Evolutionary conservation across 441 rosid species (phyloP), one percentile per base, ranked within the genome.

Genomic region (Jatropha multifida): DNA sequence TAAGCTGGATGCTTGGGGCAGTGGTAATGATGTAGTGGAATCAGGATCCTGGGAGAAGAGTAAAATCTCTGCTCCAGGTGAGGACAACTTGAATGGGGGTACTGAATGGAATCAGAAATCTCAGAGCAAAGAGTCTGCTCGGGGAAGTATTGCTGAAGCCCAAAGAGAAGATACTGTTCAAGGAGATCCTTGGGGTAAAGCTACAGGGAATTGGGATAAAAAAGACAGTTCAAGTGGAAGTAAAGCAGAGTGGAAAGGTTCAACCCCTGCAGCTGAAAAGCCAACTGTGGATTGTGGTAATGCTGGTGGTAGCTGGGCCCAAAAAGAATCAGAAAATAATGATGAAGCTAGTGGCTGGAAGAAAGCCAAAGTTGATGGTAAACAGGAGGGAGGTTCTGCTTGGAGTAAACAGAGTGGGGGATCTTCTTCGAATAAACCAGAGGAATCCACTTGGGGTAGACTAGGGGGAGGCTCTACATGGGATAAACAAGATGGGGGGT

Each of bases 141-240:
- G 81, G 78, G 78, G 70, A 26, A 81, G 65, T n/a, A 56, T 54
- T 54, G 77, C 77, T n/a, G 84, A 51, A 70, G 79, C 51, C 17
- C 76, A 72, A 63, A 69, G 60, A 8, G 63, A 61, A 27, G 44
- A n/a, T 42, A 32, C 70, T 72, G 74, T 40, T 42, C 79, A 83
- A 81, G 85, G 63, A 56, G 74, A 78, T 79, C 71, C 88, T 69
- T 85, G 89, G 89, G 86, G 76, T 58, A 81, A 83, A 81, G 77
- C 77, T 73, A 82, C 71, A 54, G 81, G n/a, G 60, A 79, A 81
- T 40, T 68, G 76, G 78, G 74, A 66, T 17, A 58, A 38, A 38
- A 69, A 71, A 23, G 80, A 77, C 72, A 46, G 68, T 77, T 67
- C 74, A 54, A 72, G 75, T 79, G 82, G 78, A 74, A 73, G 71